Evolutionary conservation across 371 early-diverging fungal genomes (phyloP).

Genomic region (Rhizomucor pusillus): DNA sequence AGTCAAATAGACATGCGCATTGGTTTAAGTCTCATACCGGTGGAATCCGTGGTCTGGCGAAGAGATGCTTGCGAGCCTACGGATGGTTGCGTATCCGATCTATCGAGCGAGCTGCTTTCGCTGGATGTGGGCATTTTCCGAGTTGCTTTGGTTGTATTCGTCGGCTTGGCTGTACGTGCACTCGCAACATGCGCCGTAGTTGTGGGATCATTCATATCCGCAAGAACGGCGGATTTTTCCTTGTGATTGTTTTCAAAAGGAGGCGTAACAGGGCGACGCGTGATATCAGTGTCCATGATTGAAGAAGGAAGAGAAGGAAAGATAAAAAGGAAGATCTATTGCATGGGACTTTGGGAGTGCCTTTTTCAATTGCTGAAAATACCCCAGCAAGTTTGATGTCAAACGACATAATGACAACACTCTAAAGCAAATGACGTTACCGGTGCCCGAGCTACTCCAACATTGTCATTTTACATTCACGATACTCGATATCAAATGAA

Average conservation of each 20-base stretch:
- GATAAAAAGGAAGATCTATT: too few relatives aligned
- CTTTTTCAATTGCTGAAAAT: too few relatives aligned
- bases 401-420: too few relatives aligned
- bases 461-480: too few relatives aligned
- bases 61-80: too few relatives aligned
- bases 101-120: neutral
- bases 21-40: neutral
- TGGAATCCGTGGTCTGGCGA: too few relatives aligned
- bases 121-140: neutral
- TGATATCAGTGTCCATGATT: constrained; percentile 5
- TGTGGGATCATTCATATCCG: constrained; percentile 4
- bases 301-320: too few relatives aligned
- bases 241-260: constrained; percentile 3
- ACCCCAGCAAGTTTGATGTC: too few relatives aligned
- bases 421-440: too few relatives aligned
- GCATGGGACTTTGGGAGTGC: too few relatives aligned
- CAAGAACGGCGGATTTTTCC: constrained; percentile 9
- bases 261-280: constrained; percentile 13
- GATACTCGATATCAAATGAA: too few relatives aligned
- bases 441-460: too few relatives aligned
- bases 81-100: neutral
- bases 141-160: neutral
- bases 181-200: neutral
- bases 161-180: neutral
- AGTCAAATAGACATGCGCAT: neutral